These are phyloP conservation scores for Termitomyces sp. DNA, from an alignment of 768 basidiomycete species.

Conservation along the genomic window DNA sequence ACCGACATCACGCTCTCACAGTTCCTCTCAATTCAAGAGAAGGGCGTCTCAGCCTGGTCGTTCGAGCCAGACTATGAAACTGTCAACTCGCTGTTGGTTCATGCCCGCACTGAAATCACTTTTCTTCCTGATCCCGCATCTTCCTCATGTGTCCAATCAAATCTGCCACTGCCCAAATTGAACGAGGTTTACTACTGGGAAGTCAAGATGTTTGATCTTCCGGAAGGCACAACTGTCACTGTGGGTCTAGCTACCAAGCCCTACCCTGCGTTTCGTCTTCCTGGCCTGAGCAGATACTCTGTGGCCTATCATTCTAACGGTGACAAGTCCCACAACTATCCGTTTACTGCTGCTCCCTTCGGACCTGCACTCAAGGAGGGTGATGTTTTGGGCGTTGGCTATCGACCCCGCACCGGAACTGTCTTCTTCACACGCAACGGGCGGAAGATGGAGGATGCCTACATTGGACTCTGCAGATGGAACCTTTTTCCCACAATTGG, in stretches of 20 bases:
- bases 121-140: constrained; percentile 96
- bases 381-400: constrained; percentile 93
- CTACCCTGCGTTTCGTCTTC: constrained; percentile 89
- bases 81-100: constrained; percentile 86
- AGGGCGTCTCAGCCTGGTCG: constrained; percentile 98
- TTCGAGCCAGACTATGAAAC: constrained; percentile 99
- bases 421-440: constrained; percentile 99
- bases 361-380: constrained; percentile 87
- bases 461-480: constrained; percentile 80
- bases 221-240: constrained; percentile 78
- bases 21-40: constrained; percentile 98
- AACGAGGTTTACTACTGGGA: constrained; percentile 99
- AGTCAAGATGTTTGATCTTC: constrained; percentile 98
- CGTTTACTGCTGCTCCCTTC: constrained; percentile 81
- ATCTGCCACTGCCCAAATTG: constrained; percentile 91
- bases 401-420: constrained; percentile 91
- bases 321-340: constrained; percentile 96
- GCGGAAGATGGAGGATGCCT: constrained; percentile 94
- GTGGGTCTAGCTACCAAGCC: constrained; percentile 96
- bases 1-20: constrained; percentile 98
- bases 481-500: constrained; percentile 98
- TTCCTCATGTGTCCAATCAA: constrained; percentile 92
- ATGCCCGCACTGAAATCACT: constrained; percentile 94
- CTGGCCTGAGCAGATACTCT: constrained; percentile 80
- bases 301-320: constrained; percentile 96